Evolutionary conservation across 495 filamentous ascomycete genomes (phyloP), one percentile per base, ranked within the genome.

Genomic region (Jackrogersella multiformis): DNA sequence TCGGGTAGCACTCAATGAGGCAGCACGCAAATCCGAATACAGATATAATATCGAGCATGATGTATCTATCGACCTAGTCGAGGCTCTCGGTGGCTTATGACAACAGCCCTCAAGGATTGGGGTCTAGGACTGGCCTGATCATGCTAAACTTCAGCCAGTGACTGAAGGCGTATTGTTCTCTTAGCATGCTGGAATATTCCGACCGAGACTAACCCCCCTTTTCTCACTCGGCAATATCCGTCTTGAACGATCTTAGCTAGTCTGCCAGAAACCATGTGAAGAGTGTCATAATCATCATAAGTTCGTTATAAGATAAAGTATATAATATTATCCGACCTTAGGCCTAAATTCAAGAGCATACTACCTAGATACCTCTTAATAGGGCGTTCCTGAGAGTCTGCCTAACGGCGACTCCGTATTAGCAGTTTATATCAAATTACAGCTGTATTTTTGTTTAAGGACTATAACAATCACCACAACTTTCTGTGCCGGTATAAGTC

Each of bases 31-130:
- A 84, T 23, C 87, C 75, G 1, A 78, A 74, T 28, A 84, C 82
- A 4, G 89, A 77, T 28, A 90, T 87, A 4, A 74, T 76, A n/a
- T 87, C 75, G 1, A 80, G 34, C 0, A 78, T 49, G 1, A 86
- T 80, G 10, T 80, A 71, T 2, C 77, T 77, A 59, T 89, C 87
- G 4, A 79, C 77, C 87, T 86, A 90, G 32, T 80, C 80, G 12
- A 88, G 67, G 60, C 89, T 89, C 71, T 90, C 87, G 16, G 83
- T 87, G 41, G 88, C 73, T 86, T 87, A 90, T 46, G 87, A 82
- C 8, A 89, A 77, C 2, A 89, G 74, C 1, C 86, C 85, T n/a
- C 9, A 90, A 49, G 4, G 12, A 26, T 49, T 30, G 5, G 20
- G 13, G 24, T 21, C n/a, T 13, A 38, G 56, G 21, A 39, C 8